phyloP scores from a whole-genome alignment of 768 basidiomycete species.

The Suillus luteus region DNA sequence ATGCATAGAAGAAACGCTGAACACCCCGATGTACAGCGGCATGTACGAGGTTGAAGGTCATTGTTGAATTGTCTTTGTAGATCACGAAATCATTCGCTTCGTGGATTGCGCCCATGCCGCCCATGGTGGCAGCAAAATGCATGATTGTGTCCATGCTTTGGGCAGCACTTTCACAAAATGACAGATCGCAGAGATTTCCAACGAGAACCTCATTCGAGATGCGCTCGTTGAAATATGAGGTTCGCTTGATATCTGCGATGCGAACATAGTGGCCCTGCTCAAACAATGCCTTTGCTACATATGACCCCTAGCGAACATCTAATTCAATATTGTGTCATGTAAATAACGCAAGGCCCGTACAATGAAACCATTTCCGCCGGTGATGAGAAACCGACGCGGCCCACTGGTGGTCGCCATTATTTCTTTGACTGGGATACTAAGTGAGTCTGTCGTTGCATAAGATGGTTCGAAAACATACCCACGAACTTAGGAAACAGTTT shows the following conservation, averaged over 20 bases:
- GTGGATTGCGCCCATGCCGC: conserved; percentile 67
- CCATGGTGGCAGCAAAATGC: conserved; percentile 65
- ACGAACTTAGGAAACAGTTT: conserved; percentile 11
- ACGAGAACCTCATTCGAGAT: conserved; percentile 39
- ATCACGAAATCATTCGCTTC: conserved; percentile 48
- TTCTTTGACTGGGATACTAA: background rate
- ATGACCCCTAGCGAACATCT: conserved; percentile 44
- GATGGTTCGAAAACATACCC: background rate
- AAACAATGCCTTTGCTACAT: conserved; percentile 45
- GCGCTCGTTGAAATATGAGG: conserved; percentile 22
- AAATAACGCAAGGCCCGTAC: conserved; percentile 31
- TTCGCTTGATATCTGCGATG: conserved; percentile 42
- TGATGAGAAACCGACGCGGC: conserved; percentile 38
- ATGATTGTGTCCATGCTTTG: conserved; percentile 46
- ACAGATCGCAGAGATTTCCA: conserved; percentile 49
- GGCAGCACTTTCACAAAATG: conserved; percentile 40
- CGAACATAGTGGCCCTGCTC: conserved; percentile 38
- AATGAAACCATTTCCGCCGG: conserved; percentile 58
- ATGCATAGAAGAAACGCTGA: conserved; percentile 52
- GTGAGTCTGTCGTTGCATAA: background rate
- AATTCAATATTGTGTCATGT: conserved; percentile 8
- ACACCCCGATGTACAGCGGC: conserved; percentile 43
- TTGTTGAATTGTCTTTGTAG: conserved; percentile 50
- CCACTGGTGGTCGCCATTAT: conserved; percentile 2
- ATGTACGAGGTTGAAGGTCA: conserved; percentile 49